Evolutionary conservation across 2,329 filamentous ascomycete genomes (phyloP).

Genomic region (Ophiostoma quercus): DNA sequence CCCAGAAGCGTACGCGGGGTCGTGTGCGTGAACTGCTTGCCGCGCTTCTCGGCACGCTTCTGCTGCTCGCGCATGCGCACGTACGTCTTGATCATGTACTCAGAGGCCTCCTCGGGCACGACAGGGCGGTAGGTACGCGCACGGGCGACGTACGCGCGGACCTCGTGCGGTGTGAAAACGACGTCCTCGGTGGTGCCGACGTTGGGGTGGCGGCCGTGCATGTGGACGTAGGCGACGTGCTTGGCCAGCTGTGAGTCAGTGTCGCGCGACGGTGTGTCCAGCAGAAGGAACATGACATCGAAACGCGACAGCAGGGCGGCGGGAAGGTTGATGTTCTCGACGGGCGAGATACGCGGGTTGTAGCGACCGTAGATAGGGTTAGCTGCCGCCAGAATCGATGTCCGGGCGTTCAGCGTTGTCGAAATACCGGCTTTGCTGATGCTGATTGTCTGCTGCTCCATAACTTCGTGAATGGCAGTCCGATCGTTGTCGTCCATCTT

Average conservation of each 20-base stretch:
- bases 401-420: conserved; percentile 85
- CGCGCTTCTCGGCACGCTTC: conserved; percentile 82
- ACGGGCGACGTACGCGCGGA: conserved; percentile 91
- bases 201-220: conserved; percentile 90
- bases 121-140: conserved; percentile 83
- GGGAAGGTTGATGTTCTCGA: conserved; percentile 99
- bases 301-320: conserved; percentile 94
- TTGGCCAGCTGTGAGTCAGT: conserved; percentile 87
- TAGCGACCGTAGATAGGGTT: conserved; percentile 97
- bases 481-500: conserved; percentile 84
- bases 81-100: conserved; percentile 97
- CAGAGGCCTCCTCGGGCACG: conserved; percentile 77
- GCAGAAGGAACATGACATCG: conserved; percentile 91
- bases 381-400: conserved; percentile 89
- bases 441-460: conserved; percentile 83
- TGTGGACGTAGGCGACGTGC: conserved; percentile 95
- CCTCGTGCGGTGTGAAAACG: conserved; percentile 88
- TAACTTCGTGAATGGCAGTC: conserved; percentile 80
- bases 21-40: conserved; percentile 90
- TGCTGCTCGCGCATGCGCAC: conserved; percentile 90
- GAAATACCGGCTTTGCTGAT: conserved; percentile 71
- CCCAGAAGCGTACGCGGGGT: conserved; percentile 90
- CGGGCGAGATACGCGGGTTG: conserved; percentile 92
- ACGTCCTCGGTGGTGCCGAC: conserved; percentile 48
- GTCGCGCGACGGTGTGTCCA: conserved; percentile 88